These are phyloP conservation scores for Aristolochia contorta DNA, from an alignment of 164 flowering plant species.

Conservation along the genomic window DNA sequence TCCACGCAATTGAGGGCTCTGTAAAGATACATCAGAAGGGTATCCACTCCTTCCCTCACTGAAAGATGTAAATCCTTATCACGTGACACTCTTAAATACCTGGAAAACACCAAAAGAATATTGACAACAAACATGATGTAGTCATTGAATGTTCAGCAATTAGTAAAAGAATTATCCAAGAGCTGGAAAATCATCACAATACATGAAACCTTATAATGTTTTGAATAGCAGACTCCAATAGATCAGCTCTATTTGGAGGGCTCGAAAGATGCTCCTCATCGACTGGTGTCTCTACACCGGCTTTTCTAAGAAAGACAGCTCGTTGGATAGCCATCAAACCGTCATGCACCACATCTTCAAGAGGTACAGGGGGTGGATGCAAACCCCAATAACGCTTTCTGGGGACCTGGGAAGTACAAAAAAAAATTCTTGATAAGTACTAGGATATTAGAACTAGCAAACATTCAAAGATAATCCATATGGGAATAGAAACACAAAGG, in stretches of 20 bases:
- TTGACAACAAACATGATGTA: too few species aligned
- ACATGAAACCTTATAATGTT: slow-evolving; percentile 58
- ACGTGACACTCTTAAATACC: slow-evolving; percentile 68
- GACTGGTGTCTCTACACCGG: slow-evolving; percentile 74
- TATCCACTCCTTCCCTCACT: slow-evolving; percentile 90
- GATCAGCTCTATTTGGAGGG: slow-evolving; percentile 71
- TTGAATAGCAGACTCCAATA: slow-evolving; percentile 73
- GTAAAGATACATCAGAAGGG: slow-evolving; percentile 86
- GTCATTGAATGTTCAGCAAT: too few species aligned
- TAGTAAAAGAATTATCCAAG: too few species aligned
- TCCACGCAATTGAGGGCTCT: slow-evolving; percentile 73
- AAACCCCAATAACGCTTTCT: slow-evolving; percentile 97
- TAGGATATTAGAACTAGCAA: neutral
- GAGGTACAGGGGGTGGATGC: slow-evolving; percentile 94
- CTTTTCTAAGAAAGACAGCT: slow-evolving; percentile 81
- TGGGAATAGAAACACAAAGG: too few species aligned
- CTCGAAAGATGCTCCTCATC: slow-evolving; percentile 60
- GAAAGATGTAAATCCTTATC: slow-evolving; percentile 40
- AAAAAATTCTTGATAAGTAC: neutral
- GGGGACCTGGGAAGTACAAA: slow-evolving; percentile 55
- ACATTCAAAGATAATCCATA: neutral
- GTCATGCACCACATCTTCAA: slow-evolving; percentile 89
- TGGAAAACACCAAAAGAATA: slow-evolving; percentile 16
- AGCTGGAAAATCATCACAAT: neutral
- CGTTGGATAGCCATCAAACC: slow-evolving; percentile 85